A percentile compares a stretch with the other conserved stretches of the same genome.
phyloP scores from a whole-genome alignment of 768 basidiomycete species.

The Xerocomus potaroensis region DNA sequence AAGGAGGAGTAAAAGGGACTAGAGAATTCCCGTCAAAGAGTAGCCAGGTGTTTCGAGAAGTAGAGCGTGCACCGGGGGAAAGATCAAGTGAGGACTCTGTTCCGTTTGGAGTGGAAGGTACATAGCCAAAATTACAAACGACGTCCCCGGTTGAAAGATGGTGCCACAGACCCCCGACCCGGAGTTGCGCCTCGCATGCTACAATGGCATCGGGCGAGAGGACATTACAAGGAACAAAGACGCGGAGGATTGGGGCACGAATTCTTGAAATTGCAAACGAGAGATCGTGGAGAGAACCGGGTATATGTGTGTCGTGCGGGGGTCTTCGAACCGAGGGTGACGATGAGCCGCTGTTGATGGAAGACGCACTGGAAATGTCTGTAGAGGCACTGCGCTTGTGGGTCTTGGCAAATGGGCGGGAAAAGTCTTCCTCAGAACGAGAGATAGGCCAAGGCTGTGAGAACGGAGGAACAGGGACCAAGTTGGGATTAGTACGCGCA shows the following conservation, averaged over 20 bases:
- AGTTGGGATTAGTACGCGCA: neutral
- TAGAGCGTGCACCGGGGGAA: constrained; percentile 16
- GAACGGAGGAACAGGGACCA: constrained; percentile 13
- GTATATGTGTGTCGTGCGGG: constrained; percentile 9
- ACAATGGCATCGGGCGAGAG: constrained; percentile 44
- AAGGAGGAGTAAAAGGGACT: constrained; percentile 56
- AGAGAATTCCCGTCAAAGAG: constrained; percentile 66
- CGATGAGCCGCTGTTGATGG: constrained; percentile 20
- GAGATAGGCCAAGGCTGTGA: constrained; percentile 24
- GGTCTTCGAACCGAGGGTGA: constrained; percentile 18
- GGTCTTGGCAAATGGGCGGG: constrained; percentile 30
- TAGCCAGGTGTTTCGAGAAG: constrained; percentile 53
- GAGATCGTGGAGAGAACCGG: constrained; percentile 57
- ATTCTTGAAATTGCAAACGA: constrained; percentile 51
- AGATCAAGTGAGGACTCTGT: constrained; percentile 21
- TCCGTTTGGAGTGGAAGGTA: constrained; percentile 43
- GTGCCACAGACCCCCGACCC: constrained; percentile 64
- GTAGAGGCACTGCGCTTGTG: constrained; percentile 41
- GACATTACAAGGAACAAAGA: constrained; percentile 66
- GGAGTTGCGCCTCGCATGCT: constrained; percentile 65
- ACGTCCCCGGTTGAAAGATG: constrained; percentile 76
- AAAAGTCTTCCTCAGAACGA: constrained; percentile 39
- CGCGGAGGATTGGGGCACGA: constrained; percentile 69
- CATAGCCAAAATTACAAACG: constrained; percentile 76
- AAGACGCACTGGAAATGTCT: constrained; percentile 45